phyloP scores from a whole-genome alignment of 2,329 filamentous ascomycete species.

The Trichoderma arundinaceum region DNA sequence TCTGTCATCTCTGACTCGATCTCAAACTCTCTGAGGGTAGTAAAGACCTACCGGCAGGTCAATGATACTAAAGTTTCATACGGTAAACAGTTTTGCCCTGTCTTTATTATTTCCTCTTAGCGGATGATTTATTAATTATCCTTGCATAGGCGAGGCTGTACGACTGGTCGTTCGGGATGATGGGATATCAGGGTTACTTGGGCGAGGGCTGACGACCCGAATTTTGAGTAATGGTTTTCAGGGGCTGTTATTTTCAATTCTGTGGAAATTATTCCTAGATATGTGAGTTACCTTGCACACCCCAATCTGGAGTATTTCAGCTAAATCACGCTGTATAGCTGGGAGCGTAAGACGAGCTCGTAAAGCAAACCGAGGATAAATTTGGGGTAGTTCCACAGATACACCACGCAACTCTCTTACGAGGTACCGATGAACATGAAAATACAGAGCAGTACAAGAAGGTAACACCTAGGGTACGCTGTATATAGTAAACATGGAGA shows the following conservation, averaged over 20 bases:
- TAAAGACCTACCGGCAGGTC: conserved; percentile 58
- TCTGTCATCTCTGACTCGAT: conserved; percentile 53
- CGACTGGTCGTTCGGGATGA: conserved; percentile 49
- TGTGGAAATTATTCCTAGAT: conserved; percentile 57
- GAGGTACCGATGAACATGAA: no score
- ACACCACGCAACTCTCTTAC: no score
- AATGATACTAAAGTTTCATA: conserved; percentile 56
- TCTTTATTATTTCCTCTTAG: not conserved
- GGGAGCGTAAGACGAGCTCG: conserved; percentile 22
- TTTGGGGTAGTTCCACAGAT: not conserved
- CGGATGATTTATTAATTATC: not conserved
- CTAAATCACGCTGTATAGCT: not conserved
- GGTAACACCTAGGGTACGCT: no score
- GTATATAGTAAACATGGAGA: no score
- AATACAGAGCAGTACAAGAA: no score
- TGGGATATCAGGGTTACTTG: conserved; percentile 51
- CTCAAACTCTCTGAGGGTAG: conserved; percentile 54
- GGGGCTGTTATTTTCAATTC: conserved; percentile 53
- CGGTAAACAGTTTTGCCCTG: conserved; percentile 39
- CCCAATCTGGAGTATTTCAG: not conserved
- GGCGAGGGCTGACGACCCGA: conserved; percentile 53
- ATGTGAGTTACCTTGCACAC: conserved; percentile 46
- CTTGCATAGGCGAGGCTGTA: conserved; percentile 49
- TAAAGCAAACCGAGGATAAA: not conserved
- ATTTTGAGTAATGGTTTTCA: conserved; percentile 57